These are phyloP conservation scores for Venturia nashicola DNA, from an alignment of 2,329 filamentous ascomycete genomes.

Conservation along the genomic window DNA sequence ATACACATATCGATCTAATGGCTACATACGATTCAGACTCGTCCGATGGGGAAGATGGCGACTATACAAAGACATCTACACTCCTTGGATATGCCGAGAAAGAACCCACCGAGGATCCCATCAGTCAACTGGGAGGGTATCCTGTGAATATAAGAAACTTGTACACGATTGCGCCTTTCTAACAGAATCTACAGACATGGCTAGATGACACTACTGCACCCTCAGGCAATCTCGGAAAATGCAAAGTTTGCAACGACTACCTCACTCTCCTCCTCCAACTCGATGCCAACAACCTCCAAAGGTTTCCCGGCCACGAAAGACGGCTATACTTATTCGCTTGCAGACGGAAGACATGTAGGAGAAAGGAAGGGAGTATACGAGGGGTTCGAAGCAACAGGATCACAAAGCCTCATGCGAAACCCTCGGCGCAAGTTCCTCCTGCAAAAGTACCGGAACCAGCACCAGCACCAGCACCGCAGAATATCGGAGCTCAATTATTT, in stretches of 20 bases:
- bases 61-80: constrained; percentile 72
- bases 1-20: background rate
- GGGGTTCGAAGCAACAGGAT: constrained; percentile 57
- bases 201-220: constrained; percentile 59
- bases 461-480: constrained; percentile 11
- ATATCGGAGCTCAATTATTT: constrained; percentile 7
- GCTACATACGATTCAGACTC: constrained; percentile 69
- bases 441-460: constrained; percentile 8
- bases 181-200: constrained; percentile 53
- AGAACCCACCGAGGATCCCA: constrained; percentile 65
- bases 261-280: constrained; percentile 83
- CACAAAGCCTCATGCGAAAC: constrained; percentile 17
- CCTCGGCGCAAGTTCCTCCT: constrained; percentile 16
- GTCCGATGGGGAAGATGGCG: constrained; percentile 49
- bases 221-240: constrained; percentile 66
- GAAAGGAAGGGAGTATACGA: constrained; percentile 72
- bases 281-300: constrained; percentile 77
- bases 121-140: constrained; percentile 77
- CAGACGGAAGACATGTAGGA: constrained; percentile 61
- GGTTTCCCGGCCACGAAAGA: constrained; percentile 77
- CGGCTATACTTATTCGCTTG: constrained; percentile 82
- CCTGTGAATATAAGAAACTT: constrained; percentile 50
- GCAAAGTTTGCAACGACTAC: constrained; percentile 72
- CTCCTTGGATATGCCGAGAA: constrained; percentile 80
- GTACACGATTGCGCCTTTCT: background rate